Conservation (phyloP, 2,329 filamentous ascomycete species). For the Ophiostoma ulmi region DNA sequence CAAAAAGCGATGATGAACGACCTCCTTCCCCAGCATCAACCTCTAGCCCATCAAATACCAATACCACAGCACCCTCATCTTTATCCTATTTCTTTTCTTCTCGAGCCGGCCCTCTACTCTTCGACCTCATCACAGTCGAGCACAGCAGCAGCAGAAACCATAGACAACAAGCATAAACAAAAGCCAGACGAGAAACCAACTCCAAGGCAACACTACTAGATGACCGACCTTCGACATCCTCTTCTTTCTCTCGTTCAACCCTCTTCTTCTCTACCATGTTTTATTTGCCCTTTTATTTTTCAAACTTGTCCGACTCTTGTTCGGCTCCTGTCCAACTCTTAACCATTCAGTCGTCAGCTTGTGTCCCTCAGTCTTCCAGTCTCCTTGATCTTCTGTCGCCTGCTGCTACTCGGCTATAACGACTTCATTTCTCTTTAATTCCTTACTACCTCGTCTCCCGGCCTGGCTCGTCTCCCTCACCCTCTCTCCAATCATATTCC, state of each 20-base stretch:
- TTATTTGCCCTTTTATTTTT: background rate
- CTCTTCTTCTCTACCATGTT: slow-evolving; percentile 20
- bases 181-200: background rate
- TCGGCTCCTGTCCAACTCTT: background rate
- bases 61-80: background rate
- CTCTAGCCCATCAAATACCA: slow-evolving; percentile 1
- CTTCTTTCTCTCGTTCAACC: slow-evolving; percentile 23
- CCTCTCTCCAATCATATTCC: background rate
- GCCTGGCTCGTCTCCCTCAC: background rate
- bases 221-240: background rate
- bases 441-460: background rate
- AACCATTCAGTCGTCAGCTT: background rate
- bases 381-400: background rate
- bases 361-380: background rate
- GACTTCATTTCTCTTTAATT: background rate
- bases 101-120: slow-evolving; percentile 23
- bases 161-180: background rate
- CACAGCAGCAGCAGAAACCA: background rate
- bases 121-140: background rate
- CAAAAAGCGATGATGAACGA: slow-evolving; percentile 17
- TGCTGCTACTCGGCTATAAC: background rate
- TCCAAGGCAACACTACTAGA: background rate
- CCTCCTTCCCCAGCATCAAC: slow-evolving; percentile 10
- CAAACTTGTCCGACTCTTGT: background rate
- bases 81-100: no score